phyloP scores from a whole-genome alignment of 2,329 filamentous ascomycete species.

The Stemphylium lycopersici region DNA sequence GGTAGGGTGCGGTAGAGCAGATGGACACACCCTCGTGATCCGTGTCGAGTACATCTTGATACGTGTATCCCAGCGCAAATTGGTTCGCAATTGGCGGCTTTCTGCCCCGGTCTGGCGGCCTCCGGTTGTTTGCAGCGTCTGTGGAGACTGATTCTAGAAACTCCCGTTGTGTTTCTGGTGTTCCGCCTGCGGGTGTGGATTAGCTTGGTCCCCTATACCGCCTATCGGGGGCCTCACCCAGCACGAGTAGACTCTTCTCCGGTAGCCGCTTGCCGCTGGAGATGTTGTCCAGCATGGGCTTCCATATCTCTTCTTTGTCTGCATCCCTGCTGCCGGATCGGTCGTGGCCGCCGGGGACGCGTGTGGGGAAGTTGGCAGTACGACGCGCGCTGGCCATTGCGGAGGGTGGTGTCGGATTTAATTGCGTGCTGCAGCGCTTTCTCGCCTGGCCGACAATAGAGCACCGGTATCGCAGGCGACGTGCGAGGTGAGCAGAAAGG shows the following conservation, averaged over 20 bases:
- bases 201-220: conserved; percentile 23
- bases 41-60: conserved; percentile 90
- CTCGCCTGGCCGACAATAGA: background rate
- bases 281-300: conserved; percentile 87
- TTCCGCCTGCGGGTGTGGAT: conserved; percentile 65
- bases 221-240: conserved; percentile 63
- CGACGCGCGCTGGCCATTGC: conserved; percentile 45
- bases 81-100: conserved; percentile 85
- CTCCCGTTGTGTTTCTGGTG: conserved; percentile 81
- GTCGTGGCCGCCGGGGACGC: conserved; percentile 29
- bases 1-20: conserved; percentile 1
- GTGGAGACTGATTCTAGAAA: conserved; percentile 67
- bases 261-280: conserved; percentile 88
- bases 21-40: conserved; percentile 80
- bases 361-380: conserved; percentile 39
- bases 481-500: conserved; percentile 5
- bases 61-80: conserved; percentile 92
- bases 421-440: conserved; percentile 4
- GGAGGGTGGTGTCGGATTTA: conserved; percentile 34
- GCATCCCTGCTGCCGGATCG: conserved; percentile 63
- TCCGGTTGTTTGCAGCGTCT: conserved; percentile 48
- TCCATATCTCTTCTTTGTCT: conserved; percentile 88
- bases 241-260: conserved; percentile 86
- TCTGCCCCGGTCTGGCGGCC: conserved; percentile 60
- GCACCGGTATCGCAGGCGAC: background rate